A percentile compares a stretch with the other conserved stretches of the same genome.
Conservation (phyloP, 1,284 basidiomycete genomes). For the Rhizoctonia solani region DNA sequence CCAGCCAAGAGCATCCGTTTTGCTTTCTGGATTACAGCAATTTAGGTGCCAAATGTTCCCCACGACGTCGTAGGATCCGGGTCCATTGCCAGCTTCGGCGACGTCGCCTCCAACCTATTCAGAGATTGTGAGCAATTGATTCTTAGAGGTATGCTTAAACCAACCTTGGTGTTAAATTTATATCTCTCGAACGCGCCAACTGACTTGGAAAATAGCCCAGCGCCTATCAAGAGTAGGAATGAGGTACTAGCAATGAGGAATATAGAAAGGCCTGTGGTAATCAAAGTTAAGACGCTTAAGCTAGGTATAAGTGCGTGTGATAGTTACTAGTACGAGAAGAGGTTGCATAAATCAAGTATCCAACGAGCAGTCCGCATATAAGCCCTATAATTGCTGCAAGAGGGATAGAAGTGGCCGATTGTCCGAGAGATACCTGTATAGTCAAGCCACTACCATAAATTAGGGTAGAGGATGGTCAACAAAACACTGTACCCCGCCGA, state of each 20-base stretch:
- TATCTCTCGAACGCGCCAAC: slow-evolving; percentile 72
- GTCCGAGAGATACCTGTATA: slow-evolving; percentile 76
- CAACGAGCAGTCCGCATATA: slow-evolving; percentile 69
- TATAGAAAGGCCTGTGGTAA: slow-evolving; percentile 62
- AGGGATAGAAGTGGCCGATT: slow-evolving; percentile 81
- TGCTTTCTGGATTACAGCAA: slow-evolving; percentile 76
- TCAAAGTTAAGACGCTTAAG: not conserved
- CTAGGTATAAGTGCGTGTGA: slow-evolving; percentile 35
- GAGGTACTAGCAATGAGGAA: slow-evolving; percentile 90
- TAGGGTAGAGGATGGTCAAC: not conserved
- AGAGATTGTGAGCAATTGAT: not conserved
- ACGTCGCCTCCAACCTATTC: slow-evolving; percentile 29
- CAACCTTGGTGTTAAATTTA: slow-evolving; percentile 60
- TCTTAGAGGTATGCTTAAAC: no score
- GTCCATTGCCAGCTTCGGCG: slow-evolving; percentile 46
- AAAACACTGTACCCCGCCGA: slow-evolving; percentile 68
- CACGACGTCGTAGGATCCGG: slow-evolving; percentile 64
- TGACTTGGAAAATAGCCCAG: slow-evolving; percentile 80
- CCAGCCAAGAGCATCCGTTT: slow-evolving; percentile 64
- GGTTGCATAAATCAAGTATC: slow-evolving; percentile 74
- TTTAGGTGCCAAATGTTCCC: slow-evolving; percentile 86
- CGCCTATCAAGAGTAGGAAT: slow-evolving; percentile 86
- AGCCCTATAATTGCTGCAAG: slow-evolving; percentile 85
- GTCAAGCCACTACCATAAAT: not conserved
- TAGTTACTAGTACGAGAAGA: slow-evolving; percentile 72